These are phyloP conservation scores for Lizonia empirigonia DNA, from an alignment of 2,329 filamentous ascomycete genomes.

Conservation along the genomic window DNA sequence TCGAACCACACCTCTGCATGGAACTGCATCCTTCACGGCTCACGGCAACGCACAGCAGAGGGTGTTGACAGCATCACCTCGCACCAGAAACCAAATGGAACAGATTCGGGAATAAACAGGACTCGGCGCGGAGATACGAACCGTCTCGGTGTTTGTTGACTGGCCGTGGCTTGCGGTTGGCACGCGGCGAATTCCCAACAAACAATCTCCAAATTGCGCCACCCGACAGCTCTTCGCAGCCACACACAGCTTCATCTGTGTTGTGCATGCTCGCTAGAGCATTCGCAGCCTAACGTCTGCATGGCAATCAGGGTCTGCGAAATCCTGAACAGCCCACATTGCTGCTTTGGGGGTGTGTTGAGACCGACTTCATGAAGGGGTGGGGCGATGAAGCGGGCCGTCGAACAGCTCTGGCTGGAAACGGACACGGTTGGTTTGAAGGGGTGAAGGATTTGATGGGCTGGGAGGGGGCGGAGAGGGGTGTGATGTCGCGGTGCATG, in stretches of 20 bases:
- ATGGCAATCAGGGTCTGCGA: constrained; percentile 6
- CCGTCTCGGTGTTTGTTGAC: neutral
- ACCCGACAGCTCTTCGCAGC: neutral
- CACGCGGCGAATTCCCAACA: constrained; percentile 18
- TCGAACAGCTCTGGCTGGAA: neutral
- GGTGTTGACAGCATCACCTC: neutral
- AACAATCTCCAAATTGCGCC: neutral
- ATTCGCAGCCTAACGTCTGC: neutral
- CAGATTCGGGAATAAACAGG: neutral
- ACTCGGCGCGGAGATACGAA: neutral
- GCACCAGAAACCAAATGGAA: neutral
- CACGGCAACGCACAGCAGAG: neutral
- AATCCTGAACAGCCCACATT: constrained; percentile 1
- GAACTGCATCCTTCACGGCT: neutral
- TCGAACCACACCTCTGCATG: constrained; percentile 2
- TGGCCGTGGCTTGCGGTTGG: neutral
- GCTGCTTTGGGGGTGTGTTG: constrained; percentile 15
- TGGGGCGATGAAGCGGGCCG: constrained; percentile 9
- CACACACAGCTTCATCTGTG: constrained; percentile 3
- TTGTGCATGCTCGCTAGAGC: constrained; percentile 11
- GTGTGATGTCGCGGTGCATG: constrained; percentile 7
- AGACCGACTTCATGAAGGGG: neutral
- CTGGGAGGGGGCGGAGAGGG: neutral
- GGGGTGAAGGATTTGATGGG: constrained; percentile 1
- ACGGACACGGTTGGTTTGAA: neutral